phyloP scores from a whole-genome alignment of 1,139 yeast species.

The Hemisphaericaspora lyxosophila region DNA sequence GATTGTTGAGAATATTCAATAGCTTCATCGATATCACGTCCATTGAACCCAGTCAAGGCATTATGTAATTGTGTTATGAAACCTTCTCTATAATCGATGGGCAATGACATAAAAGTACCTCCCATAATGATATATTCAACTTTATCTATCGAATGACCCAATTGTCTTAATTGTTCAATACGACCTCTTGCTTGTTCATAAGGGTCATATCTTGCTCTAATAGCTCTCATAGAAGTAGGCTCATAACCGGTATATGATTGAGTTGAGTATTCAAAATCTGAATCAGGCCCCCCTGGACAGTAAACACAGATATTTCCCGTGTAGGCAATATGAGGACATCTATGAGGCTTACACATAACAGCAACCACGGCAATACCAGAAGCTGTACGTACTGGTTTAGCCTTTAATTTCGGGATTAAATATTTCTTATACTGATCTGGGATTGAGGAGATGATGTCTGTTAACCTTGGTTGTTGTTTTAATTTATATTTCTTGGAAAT shows the following conservation, averaged over 20 bases:
- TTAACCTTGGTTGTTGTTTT: conserved; percentile 88
- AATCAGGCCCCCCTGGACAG: conserved; percentile 99
- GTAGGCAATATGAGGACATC: conserved; percentile 99
- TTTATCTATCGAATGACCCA: conserved; percentile 95
- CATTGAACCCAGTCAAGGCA: conserved; percentile 92
- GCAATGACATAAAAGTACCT: conserved; percentile 96
- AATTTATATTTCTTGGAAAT: conserved; percentile 87
- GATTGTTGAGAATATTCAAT: conserved; percentile 90
- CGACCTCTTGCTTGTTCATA: conserved; percentile 98
- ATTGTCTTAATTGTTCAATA: conserved; percentile 88
- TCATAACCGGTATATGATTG: conserved; percentile 98
- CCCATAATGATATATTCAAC: conserved; percentile 99
- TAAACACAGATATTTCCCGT: conserved; percentile 98
- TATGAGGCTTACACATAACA: conserved; percentile 98
- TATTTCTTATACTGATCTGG: conserved; percentile 96
- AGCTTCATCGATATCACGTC: conserved; percentile 86
- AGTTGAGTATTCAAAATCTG: conserved; percentile 96
- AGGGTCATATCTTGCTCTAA: conserved; percentile 96
- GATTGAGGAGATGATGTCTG: conserved; percentile 91
- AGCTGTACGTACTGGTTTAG: conserved; percentile 98
- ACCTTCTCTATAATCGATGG: conserved; percentile 82
- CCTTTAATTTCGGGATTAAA: conserved; percentile 87
- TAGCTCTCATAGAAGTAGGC: conserved; percentile 98
- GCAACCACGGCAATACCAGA: conserved; percentile 99
- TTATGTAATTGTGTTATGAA: conserved; percentile 90